phyloP scores from a whole-genome alignment of 495 filamentous ascomycete species.

The Margaritispora aquatica region DNA sequence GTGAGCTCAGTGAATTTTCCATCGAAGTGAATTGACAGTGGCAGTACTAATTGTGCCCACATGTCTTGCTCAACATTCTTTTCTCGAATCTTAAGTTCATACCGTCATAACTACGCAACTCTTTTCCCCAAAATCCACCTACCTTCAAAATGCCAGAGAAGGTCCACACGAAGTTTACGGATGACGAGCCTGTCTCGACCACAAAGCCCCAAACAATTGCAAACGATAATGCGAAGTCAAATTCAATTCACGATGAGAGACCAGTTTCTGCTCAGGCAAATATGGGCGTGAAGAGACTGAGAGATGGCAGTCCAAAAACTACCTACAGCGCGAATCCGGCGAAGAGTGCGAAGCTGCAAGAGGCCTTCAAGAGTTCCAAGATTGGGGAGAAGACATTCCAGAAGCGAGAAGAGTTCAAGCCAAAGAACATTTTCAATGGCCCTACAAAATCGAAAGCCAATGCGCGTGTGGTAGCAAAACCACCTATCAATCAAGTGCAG shows the following conservation, averaged over 20 bases:
- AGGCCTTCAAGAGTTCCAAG: background rate
- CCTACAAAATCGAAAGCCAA: background rate
- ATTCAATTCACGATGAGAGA: background rate
- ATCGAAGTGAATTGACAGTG: background rate
- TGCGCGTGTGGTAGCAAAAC: background rate
- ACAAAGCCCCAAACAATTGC: background rate
- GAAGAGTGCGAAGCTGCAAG: background rate
- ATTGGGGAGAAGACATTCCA: background rate
- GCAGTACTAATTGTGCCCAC: too few species aligned
- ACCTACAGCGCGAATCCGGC: background rate
- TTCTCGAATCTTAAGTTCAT: too few species aligned
- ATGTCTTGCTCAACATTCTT: too few species aligned
- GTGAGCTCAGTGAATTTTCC: too few species aligned
- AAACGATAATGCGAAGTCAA: background rate
- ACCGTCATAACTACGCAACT: too few species aligned
- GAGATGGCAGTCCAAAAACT: conserved; percentile 19
- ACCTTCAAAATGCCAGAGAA: conserved; percentile 48
- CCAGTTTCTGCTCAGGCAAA: background rate
- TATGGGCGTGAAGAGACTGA: conserved; percentile 9
- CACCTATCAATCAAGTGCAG: background rate
- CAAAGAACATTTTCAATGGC: background rate
- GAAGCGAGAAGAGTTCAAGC: background rate
- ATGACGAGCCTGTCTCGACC: conserved; percentile 7
- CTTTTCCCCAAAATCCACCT: background rate
- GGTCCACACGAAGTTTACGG: conserved; percentile 35